Conservation (phyloP, 2,329 filamentous ascomycete species). For the Claviceps sp. region DNA sequence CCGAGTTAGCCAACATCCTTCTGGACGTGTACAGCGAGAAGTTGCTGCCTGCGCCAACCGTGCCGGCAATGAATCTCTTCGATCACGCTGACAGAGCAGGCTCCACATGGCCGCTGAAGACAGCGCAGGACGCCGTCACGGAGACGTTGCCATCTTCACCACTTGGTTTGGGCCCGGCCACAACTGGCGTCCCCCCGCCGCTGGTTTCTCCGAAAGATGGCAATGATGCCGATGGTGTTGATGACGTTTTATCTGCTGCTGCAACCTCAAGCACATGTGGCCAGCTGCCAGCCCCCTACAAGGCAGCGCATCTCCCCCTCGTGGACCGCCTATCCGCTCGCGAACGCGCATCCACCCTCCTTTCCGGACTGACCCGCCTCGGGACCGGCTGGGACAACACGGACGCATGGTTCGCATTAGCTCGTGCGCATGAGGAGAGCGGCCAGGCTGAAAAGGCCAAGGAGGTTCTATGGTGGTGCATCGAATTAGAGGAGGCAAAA, state of each 20-base stretch:
- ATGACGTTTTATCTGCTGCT: constrained; percentile 2
- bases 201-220: constrained; percentile 8
- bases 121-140: constrained; percentile 1
- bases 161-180: constrained; percentile 29
- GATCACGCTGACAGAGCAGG: not conserved
- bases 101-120: not conserved
- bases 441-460: constrained; percentile 79
- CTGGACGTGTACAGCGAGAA: constrained; percentile 70
- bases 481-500: constrained; percentile 79
- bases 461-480: constrained; percentile 93
- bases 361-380: constrained; percentile 72
- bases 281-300: constrained; percentile 37
- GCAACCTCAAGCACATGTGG: constrained; percentile 13
- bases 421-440: constrained; percentile 75
- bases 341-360: constrained; percentile 73
- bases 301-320: constrained; percentile 50
- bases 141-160: constrained; percentile 28
- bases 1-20: constrained; percentile 72
- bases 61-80: constrained; percentile 25
- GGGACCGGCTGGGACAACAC: constrained; percentile 81
- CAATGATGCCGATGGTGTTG: constrained; percentile 6
- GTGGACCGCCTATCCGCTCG: constrained; percentile 77
- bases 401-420: constrained; percentile 86
- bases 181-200: constrained; percentile 7
- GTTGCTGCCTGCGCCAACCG: constrained; percentile 44